Evolutionary conservation across 1,284 basidiomycete species (phyloP).

Genomic region (Athelia sp.): DNA sequence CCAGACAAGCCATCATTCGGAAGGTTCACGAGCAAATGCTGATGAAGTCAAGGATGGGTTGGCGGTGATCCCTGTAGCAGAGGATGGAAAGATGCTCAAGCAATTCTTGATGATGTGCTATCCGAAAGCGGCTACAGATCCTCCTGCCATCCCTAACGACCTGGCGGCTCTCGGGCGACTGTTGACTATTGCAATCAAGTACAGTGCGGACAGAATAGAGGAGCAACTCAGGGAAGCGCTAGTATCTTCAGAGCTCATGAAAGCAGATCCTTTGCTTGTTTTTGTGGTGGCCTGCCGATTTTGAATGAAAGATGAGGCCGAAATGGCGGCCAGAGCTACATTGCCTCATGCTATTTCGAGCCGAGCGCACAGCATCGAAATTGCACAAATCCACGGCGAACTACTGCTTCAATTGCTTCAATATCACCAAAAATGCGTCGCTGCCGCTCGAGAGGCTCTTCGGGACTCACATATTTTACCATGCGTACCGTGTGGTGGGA

Average conservation of each 20-base stretch:
- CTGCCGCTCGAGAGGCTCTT: constrained; percentile 7
- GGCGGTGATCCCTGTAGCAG: constrained; percentile 18
- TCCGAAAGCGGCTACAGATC: not conserved
- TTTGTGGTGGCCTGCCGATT: constrained; percentile 17
- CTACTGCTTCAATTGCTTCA: constrained; percentile 14
- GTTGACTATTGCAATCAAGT: not conserved
- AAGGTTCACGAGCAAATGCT: not conserved
- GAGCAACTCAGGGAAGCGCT: not conserved
- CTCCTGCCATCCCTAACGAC: not conserved
- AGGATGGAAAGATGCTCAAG: constrained; percentile 14
- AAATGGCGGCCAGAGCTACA: not conserved
- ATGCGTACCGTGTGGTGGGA: no score
- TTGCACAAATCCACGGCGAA: not conserved
- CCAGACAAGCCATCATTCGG: constrained; percentile 9
- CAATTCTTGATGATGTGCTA: not conserved
- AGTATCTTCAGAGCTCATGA: not conserved
- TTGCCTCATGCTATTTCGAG: not conserved
- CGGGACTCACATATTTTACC: no score
- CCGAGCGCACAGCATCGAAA: not conserved
- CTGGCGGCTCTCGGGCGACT: not conserved
- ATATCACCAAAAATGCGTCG: constrained; percentile 17
- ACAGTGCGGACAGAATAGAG: not conserved
- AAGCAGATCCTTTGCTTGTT: not conserved
- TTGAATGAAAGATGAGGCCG: not conserved
- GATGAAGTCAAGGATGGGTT: constrained; percentile 11